Evolutionary conservation across 1,139 yeast genomes (phyloP).

Genomic region (Wickerhamiella infanticola): DNA sequence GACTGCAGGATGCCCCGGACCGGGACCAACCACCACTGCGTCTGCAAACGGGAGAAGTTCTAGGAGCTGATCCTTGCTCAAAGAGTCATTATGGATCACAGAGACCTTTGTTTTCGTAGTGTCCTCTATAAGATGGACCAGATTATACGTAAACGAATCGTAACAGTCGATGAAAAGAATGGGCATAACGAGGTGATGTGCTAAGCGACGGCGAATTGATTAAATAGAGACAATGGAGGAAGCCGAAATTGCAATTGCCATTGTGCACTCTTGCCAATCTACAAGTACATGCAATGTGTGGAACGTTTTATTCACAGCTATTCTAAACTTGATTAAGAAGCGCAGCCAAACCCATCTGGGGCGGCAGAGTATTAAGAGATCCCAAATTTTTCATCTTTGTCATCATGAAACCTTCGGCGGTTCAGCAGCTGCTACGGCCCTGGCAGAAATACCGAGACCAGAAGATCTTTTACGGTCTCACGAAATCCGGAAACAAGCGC

Average conservation of each 20-base stretch:
- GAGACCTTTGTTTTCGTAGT: constrained; percentile 41
- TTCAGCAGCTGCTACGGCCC: constrained; percentile 48
- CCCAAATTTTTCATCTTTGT: not conserved
- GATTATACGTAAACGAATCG: constrained; percentile 84
- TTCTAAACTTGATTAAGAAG: too few relatives aligned
- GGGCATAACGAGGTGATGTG: constrained; percentile 4
- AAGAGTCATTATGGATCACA: constrained; percentile 64
- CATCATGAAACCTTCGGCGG: constrained; percentile 24
- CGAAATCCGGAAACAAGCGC: constrained; percentile 72
- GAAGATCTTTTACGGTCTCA: constrained; percentile 61
- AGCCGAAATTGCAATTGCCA: too few relatives aligned
- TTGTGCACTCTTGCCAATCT: too few relatives aligned
- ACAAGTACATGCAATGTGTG: too few relatives aligned
- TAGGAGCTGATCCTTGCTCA: constrained; percentile 29
- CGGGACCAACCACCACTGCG: constrained; percentile 84
- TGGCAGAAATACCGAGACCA: constrained; percentile 83
- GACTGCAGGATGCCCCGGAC: constrained; percentile 79
- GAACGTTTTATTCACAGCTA: too few relatives aligned
- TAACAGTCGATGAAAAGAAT: constrained; percentile 79
- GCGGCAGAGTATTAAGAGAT: too few relatives aligned
- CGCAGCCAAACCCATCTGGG: too few relatives aligned
- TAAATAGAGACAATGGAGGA: too few relatives aligned
- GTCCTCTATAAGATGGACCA: constrained; percentile 45
- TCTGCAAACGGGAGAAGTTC: constrained; percentile 36
- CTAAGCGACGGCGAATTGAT: not conserved